Base-by-base conservation (phyloP, 371 early-diverging fungal genomes). In the Syncephalastrum contaminatum region DNA sequence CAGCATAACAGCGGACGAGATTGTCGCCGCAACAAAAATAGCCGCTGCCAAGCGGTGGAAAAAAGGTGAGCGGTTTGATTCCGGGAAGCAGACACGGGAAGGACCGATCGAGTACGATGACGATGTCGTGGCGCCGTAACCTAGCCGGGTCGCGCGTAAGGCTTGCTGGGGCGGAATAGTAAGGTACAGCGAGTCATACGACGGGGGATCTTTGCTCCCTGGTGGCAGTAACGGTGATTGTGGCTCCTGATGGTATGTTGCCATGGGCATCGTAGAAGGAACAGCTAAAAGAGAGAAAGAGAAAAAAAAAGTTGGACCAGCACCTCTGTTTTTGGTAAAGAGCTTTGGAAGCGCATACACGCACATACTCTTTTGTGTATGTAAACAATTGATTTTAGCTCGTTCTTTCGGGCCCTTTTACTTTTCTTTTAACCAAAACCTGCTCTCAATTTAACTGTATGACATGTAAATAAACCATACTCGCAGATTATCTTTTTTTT, bases 1-100 rank as follows among this genome's bases (percentile, higher is more conserved):
- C 27, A 75, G 44, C 75, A 75, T 75, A 19, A 75, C 70, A 1
- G 72, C 72, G 1, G 70, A 55, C 19, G 75, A 75, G 30, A 75
- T 60, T n/a, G 75, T 72, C 3, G 69, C 70, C 16, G 75, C 75
- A 8, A 73, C 70, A 62, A 73, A 70, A 10, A 63, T 59, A 27
- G 74, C 74, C 8, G 72, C 75, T n/a, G 62, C 62, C 4, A 65
- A 43, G 22, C 67, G 63, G 54, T 75, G 75, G 3, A 75, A 43
- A 50, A 67, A 72, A 7, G 69, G 67, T 47, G 54, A 18, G 51
- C 62, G 51, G 41, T 53, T 15, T 55, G 50, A n/a, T 43, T 48
- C 20, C 49, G 60, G 16, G 61, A 60, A 39, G 59, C 54, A 21
- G 0, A 39, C 51, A 51, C 15, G 3, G 25, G 54, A 48, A 40